Conservation (phyloP, 306 rosid species). For the Mucuna pruriens region DNA sequence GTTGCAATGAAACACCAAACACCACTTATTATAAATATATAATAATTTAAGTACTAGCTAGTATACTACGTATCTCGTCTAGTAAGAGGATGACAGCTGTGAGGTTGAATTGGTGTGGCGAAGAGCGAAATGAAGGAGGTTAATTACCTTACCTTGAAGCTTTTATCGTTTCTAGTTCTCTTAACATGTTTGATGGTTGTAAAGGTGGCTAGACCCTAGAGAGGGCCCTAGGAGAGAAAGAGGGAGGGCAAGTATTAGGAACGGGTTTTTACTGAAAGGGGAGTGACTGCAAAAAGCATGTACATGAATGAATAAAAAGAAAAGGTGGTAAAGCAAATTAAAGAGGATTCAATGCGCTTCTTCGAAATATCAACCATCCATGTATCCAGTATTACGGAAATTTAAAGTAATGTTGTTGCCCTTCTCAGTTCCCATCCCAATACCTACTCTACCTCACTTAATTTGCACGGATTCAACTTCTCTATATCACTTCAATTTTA, state of each 20-base stretch:
- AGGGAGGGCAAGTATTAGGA: slow-evolving; percentile 22
- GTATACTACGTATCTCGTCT: background rate
- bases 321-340: slow-evolving; percentile 24
- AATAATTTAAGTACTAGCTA: background rate
- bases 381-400: slow-evolving; percentile 28
- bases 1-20: slow-evolving; percentile 33
- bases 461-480: background rate
- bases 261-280: slow-evolving; percentile 42
- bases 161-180: slow-evolving; percentile 1
- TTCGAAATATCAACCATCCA: slow-evolving; percentile 26
- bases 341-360: slow-evolving; percentile 40
- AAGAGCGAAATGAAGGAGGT: background rate
- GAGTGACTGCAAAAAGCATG: slow-evolving; percentile 49
- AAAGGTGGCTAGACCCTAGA: slow-evolving; percentile 33
- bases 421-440: background rate
- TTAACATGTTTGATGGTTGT: slow-evolving; percentile 27
- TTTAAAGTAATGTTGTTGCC: background rate
- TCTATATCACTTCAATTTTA: too few species aligned
- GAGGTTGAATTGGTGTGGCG: background rate
- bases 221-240: slow-evolving; percentile 19
- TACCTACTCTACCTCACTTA: background rate
- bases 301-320: slow-evolving; percentile 35
- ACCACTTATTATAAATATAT: too few species aligned
- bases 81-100: slow-evolving; percentile 32
- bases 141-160: slow-evolving; percentile 14